Percentiles rank a stretch among this genome's conserved stretches.
Conservation (phyloP, 2,329 filamentous ascomycete genomes). For the Aspergillus uvarum region DNA sequence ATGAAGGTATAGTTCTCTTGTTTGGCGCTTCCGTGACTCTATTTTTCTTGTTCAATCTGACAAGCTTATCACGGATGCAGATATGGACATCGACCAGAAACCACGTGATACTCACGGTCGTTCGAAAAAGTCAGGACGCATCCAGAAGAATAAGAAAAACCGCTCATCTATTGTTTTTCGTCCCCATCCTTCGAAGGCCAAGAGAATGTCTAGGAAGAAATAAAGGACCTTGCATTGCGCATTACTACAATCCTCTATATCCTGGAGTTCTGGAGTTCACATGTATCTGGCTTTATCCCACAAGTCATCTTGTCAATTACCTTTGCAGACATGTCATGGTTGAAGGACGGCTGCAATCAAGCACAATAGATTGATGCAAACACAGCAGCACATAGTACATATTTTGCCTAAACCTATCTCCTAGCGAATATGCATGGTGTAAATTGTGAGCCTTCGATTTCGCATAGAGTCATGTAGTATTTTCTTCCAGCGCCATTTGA, state of each 20-base stretch:
- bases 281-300: not conserved
- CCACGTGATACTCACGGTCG: slow-evolving; percentile 22
- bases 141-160: slow-evolving; percentile 41
- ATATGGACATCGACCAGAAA: slow-evolving; percentile 43
- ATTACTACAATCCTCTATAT: not conserved
- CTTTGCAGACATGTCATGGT: not conserved
- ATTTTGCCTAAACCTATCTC: not conserved
- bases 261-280: slow-evolving; percentile 15
- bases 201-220: slow-evolving; percentile 35
- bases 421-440: not conserved
- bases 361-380: not conserved
- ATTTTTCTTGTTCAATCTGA: not conserved
- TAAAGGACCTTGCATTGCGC: slow-evolving; percentile 16
- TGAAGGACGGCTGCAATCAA: not conserved
- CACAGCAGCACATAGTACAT: not conserved
- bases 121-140: slow-evolving; percentile 33
- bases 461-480: not conserved
- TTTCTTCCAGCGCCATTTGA: not conserved
- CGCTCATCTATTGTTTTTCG: slow-evolving; percentile 43
- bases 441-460: not conserved
- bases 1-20: slow-evolving; percentile 23
- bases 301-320: not conserved
- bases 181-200: slow-evolving; percentile 31
- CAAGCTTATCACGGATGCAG: slow-evolving; percentile 22
- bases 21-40: not conserved